Conservation (phyloP, 2,329 filamentous ascomycete genomes). For the Tolypocladium tropicale region DNA sequence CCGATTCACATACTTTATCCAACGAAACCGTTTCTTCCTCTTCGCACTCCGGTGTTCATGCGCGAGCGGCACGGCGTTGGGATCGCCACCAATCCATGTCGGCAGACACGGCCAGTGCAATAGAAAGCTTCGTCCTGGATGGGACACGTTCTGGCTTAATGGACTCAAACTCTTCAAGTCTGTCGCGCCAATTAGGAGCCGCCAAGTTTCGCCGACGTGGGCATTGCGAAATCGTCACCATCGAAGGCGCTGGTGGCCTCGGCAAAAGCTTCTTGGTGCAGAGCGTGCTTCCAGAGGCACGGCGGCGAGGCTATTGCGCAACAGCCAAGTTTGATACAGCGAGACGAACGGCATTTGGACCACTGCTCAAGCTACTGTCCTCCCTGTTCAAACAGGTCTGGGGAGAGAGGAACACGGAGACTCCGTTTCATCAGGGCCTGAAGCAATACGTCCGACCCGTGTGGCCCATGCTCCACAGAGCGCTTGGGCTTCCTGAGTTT, state of each 20-base stretch:
- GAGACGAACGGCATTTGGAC: conserved; percentile 50
- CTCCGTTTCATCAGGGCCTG: conserved; percentile 49
- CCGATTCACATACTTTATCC: conserved; percentile 29
- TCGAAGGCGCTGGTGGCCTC: conserved; percentile 52
- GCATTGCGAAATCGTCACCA: conserved; percentile 52
- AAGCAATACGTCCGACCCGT: conserved; percentile 53
- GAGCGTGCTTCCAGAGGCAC: conserved; percentile 49
- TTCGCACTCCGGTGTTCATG: conserved; percentile 26
- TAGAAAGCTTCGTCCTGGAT: conserved; percentile 34
- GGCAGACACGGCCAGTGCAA: conserved; percentile 34
- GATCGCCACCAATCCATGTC: conserved; percentile 43
- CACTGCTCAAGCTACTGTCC: conserved; percentile 53
- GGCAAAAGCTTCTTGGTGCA: conserved; percentile 57
- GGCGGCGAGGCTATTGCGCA: conserved; percentile 53
- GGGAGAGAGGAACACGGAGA: conserved; percentile 56
- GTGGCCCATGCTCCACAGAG: conserved; percentile 53
- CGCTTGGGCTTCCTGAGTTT: conserved; percentile 60
- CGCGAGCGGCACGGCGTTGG: conserved; percentile 33
- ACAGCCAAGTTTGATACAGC: conserved; percentile 57
- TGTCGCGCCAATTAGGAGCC: conserved; percentile 43
- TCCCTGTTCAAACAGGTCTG: conserved; percentile 59
- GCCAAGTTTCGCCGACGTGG: conserved; percentile 51
- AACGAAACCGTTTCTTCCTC: conserved; percentile 40
- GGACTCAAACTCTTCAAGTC: conserved; percentile 36
- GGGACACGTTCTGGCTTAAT: conserved; percentile 30